Evolutionary conservation across 768 basidiomycete species (phyloP).

Genomic region (Sarcodon aspratus): DNA sequence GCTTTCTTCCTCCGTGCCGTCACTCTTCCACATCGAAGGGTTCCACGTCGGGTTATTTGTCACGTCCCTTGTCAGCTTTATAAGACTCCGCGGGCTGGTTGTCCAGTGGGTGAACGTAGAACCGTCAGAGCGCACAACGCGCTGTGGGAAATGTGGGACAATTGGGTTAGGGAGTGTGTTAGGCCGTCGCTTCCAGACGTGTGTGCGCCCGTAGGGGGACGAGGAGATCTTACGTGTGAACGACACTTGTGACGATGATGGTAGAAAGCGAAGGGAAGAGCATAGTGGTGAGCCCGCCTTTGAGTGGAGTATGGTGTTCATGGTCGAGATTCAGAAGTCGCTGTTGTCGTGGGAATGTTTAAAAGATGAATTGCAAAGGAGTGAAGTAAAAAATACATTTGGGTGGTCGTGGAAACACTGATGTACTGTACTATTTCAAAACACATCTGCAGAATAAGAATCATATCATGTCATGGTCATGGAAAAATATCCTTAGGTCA

Average conservation of each 20-base stretch:
- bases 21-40: constrained; percentile 27
- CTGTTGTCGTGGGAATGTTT: neutral
- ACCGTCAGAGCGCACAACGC: constrained; percentile 79
- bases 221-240: constrained; percentile 38
- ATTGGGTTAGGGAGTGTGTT: constrained; percentile 70
- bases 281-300: neutral
- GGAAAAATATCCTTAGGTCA: too few species aligned
- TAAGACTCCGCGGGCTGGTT: constrained; percentile 70
- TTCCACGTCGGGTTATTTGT: constrained; percentile 88
- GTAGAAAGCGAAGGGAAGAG: too few species aligned
- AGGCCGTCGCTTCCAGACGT: constrained; percentile 64
- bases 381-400: too few species aligned
- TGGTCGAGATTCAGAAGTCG: neutral
- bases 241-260: neutral
- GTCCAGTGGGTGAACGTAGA: constrained; percentile 83
- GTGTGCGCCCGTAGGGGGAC: constrained; percentile 77
- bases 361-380: neutral
- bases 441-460: too few species aligned
- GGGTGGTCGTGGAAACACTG: too few species aligned
- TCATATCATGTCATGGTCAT: too few species aligned
- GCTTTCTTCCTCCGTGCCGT: constrained; percentile 50
- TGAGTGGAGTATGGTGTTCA: neutral
- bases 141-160: constrained; percentile 80
- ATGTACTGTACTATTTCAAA: too few species aligned
- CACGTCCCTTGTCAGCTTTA: constrained; percentile 76